Evolutionary conservation across 2,329 filamentous ascomycete genomes (phyloP), one percentile per base, ranked within the genome.

Genomic region (Epichloe typhina): DNA sequence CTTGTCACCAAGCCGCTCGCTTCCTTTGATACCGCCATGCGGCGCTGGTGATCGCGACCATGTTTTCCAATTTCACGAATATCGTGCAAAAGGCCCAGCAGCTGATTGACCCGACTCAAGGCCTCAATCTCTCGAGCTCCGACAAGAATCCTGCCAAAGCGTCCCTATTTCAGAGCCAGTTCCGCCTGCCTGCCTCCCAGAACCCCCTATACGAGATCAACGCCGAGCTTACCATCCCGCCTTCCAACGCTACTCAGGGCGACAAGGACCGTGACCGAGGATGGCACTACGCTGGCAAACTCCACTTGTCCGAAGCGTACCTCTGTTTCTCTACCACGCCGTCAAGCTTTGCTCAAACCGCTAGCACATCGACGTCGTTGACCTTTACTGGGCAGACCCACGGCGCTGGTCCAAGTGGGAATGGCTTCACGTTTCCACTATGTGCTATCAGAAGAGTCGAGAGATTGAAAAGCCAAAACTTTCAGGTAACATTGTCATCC

Each of bases 311-410:
- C 66, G 91, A 98, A 70, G 80, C 86, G 59, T 98, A 86, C 69
- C 82, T 98, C 59, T 97, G 90, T 75, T 98, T 98, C 73, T 96
- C 90, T 0, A 96, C 93, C 7, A 88, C 93, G 49, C 83, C 88
- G 15, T 86, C 88, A 9, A 94, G 88, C 70, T 96, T 96, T 68
- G 68, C 87, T 41, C 83, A 82, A 55, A 83, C 84, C 0, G 85
- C 91, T 15, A 95, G 83, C 65, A 81, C 85, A 19, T 83, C 81
- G 55, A 83, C 85, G 0, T 90, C 89, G 19, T 88, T 84, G 45
- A 80, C 82, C 52, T 97, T 94, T 69, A 94, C 88, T 4, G 93
- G 90, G 15, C 88, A 95, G 66, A 96, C 91, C 31, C 86, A 95
- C 63, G 89, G 93, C 53, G 88, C 87, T 21, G 93, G 93, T 0